Evolutionary conservation across 441 rosid genomes (phyloP).

Genomic region (Mallotus japonicus): DNA sequence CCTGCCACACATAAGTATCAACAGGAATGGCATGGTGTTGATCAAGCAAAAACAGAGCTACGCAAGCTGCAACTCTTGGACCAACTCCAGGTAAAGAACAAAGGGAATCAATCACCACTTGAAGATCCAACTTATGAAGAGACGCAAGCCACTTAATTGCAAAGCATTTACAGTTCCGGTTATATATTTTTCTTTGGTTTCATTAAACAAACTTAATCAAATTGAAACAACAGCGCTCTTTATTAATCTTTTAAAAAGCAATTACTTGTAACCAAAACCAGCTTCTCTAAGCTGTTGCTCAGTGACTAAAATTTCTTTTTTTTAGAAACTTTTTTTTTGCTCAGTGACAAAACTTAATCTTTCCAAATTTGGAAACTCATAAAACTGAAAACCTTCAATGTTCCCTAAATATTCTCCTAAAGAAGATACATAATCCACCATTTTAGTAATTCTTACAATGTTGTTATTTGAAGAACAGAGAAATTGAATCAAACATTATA

Average conservation of each 20-base stretch:
- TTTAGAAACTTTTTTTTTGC: too few relatives aligned
- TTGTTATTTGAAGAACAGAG: slow-evolving; percentile 86
- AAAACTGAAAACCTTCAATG: slow-evolving; percentile 63
- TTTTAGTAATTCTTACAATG: slow-evolving; percentile 77
- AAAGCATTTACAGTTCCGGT: slow-evolving; percentile 59
- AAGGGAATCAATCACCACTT: slow-evolving; percentile 53
- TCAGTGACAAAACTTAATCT: slow-evolving; percentile 48
- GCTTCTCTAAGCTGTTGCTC: slow-evolving; percentile 54
- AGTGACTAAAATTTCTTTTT: too few relatives aligned
- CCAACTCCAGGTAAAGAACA: slow-evolving; percentile 89
- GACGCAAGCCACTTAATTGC: slow-evolving; percentile 72
- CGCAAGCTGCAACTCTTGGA: slow-evolving; percentile 88
- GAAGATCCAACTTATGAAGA: slow-evolving; percentile 63
- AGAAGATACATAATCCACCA: slow-evolving; percentile 75
- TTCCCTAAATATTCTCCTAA: slow-evolving; percentile 60
- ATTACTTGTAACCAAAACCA: slow-evolving; percentile 91
- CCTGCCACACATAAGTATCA: slow-evolving; percentile 96
- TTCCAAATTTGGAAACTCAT: slow-evolving; percentile 77
- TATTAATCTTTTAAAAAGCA: too few relatives aligned
- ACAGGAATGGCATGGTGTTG: slow-evolving; percentile 91
- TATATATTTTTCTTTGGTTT: slow-evolving; percentile 16
- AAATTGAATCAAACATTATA: slow-evolving; percentile 83
- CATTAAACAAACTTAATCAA: slow-evolving; percentile 20
- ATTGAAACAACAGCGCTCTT: not conserved
- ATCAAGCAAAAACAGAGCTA: slow-evolving; percentile 88